phyloP scores from a whole-genome alignment of 106 monocot genomes.

The Dioscorea zingiberensis region DNA sequence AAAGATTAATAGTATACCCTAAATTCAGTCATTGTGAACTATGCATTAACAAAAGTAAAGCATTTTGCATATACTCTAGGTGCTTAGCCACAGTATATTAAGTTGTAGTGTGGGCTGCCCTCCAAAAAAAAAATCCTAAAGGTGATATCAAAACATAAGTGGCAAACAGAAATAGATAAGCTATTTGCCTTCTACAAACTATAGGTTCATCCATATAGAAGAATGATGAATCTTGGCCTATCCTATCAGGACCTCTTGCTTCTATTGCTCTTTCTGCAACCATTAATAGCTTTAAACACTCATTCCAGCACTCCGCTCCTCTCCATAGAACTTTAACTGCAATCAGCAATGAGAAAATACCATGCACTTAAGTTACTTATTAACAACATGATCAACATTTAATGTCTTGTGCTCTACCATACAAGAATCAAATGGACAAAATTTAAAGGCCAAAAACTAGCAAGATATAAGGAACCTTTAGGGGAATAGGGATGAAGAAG shows the following conservation, averaged over 20 bases:
- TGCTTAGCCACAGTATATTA: no score
- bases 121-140: no score
- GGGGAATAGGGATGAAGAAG: slow-evolving; percentile 97
- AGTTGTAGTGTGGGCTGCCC: no score
- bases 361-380: neutral
- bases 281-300: slow-evolving; percentile 61
- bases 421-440: neutral
- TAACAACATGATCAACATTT: neutral
- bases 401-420: neutral
- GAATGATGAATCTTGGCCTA: slow-evolving; percentile 16
- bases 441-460: neutral
- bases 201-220: slow-evolving; percentile 31
- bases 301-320: slow-evolving; percentile 83
- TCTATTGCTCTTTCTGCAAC: slow-evolving; percentile 52
- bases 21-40: no score
- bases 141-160: no score
- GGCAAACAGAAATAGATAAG: no score
- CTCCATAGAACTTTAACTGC: slow-evolving; percentile 84
- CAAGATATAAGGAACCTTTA: slow-evolving; percentile 51
- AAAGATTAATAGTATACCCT: no score
- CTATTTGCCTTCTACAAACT: slow-evolving; percentile 72
- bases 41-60: no score
- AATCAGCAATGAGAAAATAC: slow-evolving; percentile 6
- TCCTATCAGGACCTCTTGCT: slow-evolving; percentile 1
- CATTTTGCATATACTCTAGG: no score